phyloP scores from a whole-genome alignment of 371 early-diverging fungal genomes.

The Zancudomyces culisetae region DNA sequence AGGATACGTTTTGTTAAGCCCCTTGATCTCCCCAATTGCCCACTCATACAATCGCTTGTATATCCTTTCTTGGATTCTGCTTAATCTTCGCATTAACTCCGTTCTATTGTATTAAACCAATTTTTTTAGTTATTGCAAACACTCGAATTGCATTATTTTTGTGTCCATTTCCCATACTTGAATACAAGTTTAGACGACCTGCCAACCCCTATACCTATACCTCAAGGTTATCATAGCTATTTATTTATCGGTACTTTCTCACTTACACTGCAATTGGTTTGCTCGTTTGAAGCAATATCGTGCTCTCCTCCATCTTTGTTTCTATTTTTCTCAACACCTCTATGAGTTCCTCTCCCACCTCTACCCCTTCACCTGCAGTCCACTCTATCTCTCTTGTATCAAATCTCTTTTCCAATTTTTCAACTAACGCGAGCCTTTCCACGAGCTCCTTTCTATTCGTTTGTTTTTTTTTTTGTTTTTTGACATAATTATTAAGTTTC shows the following conservation, averaged over 20 bases:
- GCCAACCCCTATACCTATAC: background rate
- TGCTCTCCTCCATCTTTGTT: background rate
- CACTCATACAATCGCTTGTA: background rate
- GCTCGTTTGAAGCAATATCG: background rate
- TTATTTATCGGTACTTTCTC: background rate
- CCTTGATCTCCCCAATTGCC: background rate
- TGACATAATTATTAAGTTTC: background rate
- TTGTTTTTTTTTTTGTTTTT: background rate
- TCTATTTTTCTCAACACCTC: background rate
- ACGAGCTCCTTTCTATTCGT: background rate
- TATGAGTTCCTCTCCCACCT: background rate
- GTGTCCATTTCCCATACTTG: no score
- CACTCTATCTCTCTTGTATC: background rate
- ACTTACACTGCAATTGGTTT: conserved; percentile 3
- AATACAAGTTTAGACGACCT: background rate
- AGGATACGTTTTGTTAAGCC: background rate
- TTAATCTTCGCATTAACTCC: background rate
- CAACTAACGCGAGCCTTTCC: background rate
- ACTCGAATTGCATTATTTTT: no score
- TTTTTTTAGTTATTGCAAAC: background rate
- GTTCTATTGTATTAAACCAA: background rate
- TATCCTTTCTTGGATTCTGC: background rate
- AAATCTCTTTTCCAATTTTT: background rate
- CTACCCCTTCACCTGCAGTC: background rate
- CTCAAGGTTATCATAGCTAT: background rate